phyloP scores from a whole-genome alignment of 306 rosid species.

The Dalbergia cultrata region DNA sequence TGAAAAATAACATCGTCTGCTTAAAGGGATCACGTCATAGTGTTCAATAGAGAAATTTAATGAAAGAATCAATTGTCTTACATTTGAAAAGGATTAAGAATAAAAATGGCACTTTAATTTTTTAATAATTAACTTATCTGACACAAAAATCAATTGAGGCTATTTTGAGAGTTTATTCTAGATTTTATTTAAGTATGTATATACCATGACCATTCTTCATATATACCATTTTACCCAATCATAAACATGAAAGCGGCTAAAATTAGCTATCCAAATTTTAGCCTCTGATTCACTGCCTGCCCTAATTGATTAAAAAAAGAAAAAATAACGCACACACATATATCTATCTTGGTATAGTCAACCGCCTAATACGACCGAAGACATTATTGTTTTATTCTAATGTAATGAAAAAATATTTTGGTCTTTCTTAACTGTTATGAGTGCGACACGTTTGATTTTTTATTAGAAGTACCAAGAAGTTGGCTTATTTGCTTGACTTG shows the following conservation, averaged over 20 bases:
- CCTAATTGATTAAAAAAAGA: neutral
- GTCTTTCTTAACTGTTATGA: neutral
- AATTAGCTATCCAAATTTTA: neutral
- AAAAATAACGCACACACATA: neutral
- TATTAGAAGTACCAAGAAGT: neutral
- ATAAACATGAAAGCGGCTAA: neutral
- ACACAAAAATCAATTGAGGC: no score
- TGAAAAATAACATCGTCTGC: no score
- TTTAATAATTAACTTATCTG: no score
- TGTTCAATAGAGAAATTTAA: no score
- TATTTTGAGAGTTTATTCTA: no score
- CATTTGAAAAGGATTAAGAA: no score
- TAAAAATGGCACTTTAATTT: no score
- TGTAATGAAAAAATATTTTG: neutral
- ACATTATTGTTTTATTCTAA: conserved; percentile 1
- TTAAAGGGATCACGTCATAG: no score
- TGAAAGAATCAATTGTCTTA: no score
- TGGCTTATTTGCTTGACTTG: conserved; percentile 41
- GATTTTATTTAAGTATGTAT: no score
- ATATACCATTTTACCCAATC: neutral
- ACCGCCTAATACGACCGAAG: conserved; percentile 33
- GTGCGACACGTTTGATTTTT: conserved; percentile 23
- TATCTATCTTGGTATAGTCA: neutral
- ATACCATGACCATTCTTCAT: no score
- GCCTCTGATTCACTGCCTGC: neutral